Evolutionary conservation across 208 protist species (phyloP), one percentile per base, ranked within the genome.

Genomic region (Tritrichomonas foetus): DNA sequence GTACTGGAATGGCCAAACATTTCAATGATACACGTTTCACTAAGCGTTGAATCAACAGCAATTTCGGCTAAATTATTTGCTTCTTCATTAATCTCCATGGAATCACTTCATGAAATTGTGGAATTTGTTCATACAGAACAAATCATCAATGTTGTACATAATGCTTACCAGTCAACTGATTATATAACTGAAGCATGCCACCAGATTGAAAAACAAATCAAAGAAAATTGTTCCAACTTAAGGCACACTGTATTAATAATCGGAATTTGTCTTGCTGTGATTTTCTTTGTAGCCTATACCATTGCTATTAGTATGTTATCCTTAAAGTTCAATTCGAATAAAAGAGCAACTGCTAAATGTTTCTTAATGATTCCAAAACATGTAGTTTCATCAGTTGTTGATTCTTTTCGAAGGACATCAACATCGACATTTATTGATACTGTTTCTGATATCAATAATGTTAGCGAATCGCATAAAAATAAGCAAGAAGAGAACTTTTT

Each of bases 401-500:
- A 53, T 50, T 39, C 11, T 14, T 50, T 89, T 3, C 25, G 47
- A 49, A n/a, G n/a, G n/a, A 22, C 16, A 22, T 61, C 53, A 61
- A 22, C 5, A 22, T 5, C 53, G 16, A 61, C 16, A 22, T 5
- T 22, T 61, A 49, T 82, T 1, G 41, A 82, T 25, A 61, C 53
- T 61, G 41, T 16, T 1, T 39, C 33, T 39, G 47, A 89, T 22
- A 9, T 33, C 2, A 49, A 89, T 39, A 27, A 89, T 57, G 36
- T 61, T 13, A 57, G 30, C 9, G 78, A 89, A 57, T 27, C 57
- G 20, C 41, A 57, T 14, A 53, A 36, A 39, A 89, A 57, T 47
- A 89, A 49, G 44, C 78, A 89, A 89, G 78, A 89, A 89, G 78
- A 89, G 39, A 89, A 89, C 30, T 89, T 89, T 27, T 57, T 89